Conservation (phyloP, 805 yeast genomes). For the Tetrapisispora iriomotensis region DNA sequence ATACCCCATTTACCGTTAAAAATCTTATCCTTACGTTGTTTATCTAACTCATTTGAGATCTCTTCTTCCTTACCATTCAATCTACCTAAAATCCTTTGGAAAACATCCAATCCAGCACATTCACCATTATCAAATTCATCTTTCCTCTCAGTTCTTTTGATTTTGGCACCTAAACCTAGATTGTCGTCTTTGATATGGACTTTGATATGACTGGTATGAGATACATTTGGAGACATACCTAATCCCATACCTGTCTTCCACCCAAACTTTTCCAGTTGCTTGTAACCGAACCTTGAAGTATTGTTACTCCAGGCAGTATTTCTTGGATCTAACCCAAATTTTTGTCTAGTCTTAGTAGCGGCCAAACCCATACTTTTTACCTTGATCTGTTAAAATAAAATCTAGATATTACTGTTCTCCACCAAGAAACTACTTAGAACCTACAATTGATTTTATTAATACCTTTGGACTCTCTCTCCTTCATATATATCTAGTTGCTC, state of each 20-base stretch:
- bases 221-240: slow-evolving; percentile 42
- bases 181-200: slow-evolving; percentile 75
- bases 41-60: slow-evolving; percentile 54
- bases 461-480: too few relatives aligned
- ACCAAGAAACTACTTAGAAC: too few relatives aligned
- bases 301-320: slow-evolving; percentile 92
- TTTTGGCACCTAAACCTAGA: slow-evolving; percentile 81
- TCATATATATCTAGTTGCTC: neutral
- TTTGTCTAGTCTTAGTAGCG: slow-evolving; percentile 67
- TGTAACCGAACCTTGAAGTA: slow-evolving; percentile 75
- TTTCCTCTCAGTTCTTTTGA: slow-evolving; percentile 44
- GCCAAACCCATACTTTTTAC: slow-evolving; percentile 59
- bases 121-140: slow-evolving; percentile 75
- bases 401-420: too few relatives aligned
- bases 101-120: slow-evolving; percentile 84
- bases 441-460: too few relatives aligned
- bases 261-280: slow-evolving; percentile 70
- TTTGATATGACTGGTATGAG: slow-evolving; percentile 71
- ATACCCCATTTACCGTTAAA: slow-evolving; percentile 86
- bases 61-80: slow-evolving; percentile 77
- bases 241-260: slow-evolving; percentile 91
- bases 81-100: slow-evolving; percentile 82
- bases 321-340: slow-evolving; percentile 88
- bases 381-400: neutral
- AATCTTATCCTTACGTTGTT: slow-evolving; percentile 56